Evolutionary conservation across 352 stramenopile species (phyloP).

Genomic region (Phytophthora pistaciae): DNA sequence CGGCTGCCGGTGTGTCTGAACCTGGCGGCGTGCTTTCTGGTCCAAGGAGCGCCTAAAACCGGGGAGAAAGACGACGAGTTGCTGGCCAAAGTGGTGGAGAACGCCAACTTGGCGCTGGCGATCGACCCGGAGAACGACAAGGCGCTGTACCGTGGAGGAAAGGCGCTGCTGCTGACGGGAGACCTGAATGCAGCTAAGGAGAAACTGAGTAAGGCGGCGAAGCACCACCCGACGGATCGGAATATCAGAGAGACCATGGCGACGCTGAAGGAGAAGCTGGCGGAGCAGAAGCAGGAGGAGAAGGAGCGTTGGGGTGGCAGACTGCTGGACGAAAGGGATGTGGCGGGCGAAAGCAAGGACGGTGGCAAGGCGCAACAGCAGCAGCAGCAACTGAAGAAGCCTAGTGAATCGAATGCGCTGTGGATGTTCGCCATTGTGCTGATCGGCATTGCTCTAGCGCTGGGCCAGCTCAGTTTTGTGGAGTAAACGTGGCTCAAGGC

Average conservation of each 20-base stretch:
- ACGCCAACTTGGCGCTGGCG: constrained; percentile 69
- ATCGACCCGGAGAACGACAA: constrained; percentile 88
- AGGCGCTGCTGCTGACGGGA: constrained; percentile 63
- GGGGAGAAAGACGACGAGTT: constrained; percentile 40
- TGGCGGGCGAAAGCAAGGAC: background rate
- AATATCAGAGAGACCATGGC: constrained; percentile 72
- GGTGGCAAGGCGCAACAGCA: constrained; percentile 10
- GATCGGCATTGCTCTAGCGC: constrained; percentile 40
- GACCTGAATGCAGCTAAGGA: constrained; percentile 65
- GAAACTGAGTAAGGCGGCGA: constrained; percentile 73
- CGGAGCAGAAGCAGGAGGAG: constrained; percentile 65
- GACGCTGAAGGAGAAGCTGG: constrained; percentile 57
- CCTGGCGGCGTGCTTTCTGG: constrained; percentile 78
- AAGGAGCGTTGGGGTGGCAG: constrained; percentile 78
- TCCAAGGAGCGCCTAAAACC: constrained; percentile 46
- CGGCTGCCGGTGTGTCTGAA: constrained; percentile 84
- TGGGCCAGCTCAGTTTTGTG: constrained; percentile 45
- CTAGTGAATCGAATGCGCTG: constrained; percentile 26
- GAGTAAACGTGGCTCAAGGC: constrained; percentile 22
- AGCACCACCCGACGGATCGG: constrained; percentile 72
- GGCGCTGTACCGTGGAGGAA: constrained; percentile 81
- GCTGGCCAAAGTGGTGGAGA: constrained; percentile 64
- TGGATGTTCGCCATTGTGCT: constrained; percentile 55
- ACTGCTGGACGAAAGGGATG: constrained; percentile 52
- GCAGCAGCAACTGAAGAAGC: constrained; percentile 19